A percentile compares a stretch with the other conserved stretches of the same genome.
phyloP scores from a whole-genome alignment of 345 rosid species.

The Rhodomyrtus tomentosa region DNA sequence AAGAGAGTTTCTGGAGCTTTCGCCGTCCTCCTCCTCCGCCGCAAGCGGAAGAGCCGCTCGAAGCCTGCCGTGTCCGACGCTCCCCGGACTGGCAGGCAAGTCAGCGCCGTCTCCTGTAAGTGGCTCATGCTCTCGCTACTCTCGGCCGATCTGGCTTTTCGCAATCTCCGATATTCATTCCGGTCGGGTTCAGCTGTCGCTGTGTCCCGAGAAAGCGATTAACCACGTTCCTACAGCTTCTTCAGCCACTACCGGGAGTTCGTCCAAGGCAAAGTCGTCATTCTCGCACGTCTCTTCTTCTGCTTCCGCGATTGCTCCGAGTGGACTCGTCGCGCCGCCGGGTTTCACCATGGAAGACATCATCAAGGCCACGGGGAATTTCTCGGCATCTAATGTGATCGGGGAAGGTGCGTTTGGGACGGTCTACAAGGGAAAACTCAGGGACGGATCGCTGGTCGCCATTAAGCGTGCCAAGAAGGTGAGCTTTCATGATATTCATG shows the following conservation, averaged over 20 bases:
- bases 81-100: constrained; percentile 3
- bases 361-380: constrained; percentile 63
- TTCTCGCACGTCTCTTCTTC: constrained; percentile 25
- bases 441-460: constrained; percentile 76
- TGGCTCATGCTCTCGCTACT: neutral
- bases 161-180: no score
- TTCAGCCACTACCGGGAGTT: constrained; percentile 31
- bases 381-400: constrained; percentile 43
- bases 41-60: constrained; percentile 11
- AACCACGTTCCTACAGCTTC: constrained; percentile 19
- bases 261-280: constrained; percentile 26
- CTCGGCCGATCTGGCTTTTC: neutral
- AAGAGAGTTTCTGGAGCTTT: constrained; percentile 36
- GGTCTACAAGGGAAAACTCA: constrained; percentile 70
- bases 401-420: constrained; percentile 84
- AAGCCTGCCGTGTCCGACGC: neutral
- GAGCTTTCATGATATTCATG: neutral
- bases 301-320: constrained; percentile 26
- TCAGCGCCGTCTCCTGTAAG: constrained; percentile 47
- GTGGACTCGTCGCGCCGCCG: constrained; percentile 20
- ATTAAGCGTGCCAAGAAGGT: constrained; percentile 89
- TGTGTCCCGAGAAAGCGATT: neutral
- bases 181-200: no score
- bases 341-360: constrained; percentile 57
- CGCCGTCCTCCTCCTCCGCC: constrained; percentile 8